Evolutionary conservation across 2,329 filamentous ascomycete genomes (phyloP).

Genomic region (Didymella pomorum): DNA sequence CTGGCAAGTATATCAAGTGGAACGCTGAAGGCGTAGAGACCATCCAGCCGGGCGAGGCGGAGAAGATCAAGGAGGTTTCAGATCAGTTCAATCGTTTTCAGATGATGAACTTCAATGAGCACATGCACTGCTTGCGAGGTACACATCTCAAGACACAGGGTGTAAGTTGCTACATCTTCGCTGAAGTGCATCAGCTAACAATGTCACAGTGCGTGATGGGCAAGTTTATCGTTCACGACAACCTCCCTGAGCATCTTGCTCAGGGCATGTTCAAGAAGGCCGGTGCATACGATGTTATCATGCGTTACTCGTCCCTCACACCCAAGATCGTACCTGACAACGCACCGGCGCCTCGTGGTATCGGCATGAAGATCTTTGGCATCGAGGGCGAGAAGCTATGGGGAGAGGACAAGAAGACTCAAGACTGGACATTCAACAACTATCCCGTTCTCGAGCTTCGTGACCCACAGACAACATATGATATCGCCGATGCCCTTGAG

Average conservation of each 20-base stretch:
- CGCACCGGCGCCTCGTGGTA: constrained; percentile 56
- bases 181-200: neutral
- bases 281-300: constrained; percentile 37
- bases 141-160: constrained; percentile 60
- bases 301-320: constrained; percentile 40
- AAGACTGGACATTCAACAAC: constrained; percentile 61
- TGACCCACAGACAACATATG: constrained; percentile 55
- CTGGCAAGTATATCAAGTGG: constrained; percentile 53
- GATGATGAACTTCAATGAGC: constrained; percentile 55
- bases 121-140: constrained; percentile 45
- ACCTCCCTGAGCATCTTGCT: constrained; percentile 55
- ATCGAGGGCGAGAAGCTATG: constrained; percentile 51
- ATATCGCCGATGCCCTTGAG: constrained; percentile 49
- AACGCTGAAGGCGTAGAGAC: constrained; percentile 53
- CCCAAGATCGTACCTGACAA: constrained; percentile 39
- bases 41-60: constrained; percentile 51
- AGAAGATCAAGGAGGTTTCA: constrained; percentile 57
- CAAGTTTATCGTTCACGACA: constrained; percentile 53
- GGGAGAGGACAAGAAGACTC: constrained; percentile 45
- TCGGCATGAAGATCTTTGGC: constrained; percentile 60
- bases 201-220: constrained; percentile 52
- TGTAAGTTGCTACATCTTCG: constrained; percentile 30
- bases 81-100: constrained; percentile 58
- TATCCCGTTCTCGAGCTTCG: constrained; percentile 58
- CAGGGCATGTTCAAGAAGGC: constrained; percentile 41